phyloP scores from a whole-genome alignment of 225 moss, liverwort and hornwort genomes.

The Marchantia paleacea region DNA sequence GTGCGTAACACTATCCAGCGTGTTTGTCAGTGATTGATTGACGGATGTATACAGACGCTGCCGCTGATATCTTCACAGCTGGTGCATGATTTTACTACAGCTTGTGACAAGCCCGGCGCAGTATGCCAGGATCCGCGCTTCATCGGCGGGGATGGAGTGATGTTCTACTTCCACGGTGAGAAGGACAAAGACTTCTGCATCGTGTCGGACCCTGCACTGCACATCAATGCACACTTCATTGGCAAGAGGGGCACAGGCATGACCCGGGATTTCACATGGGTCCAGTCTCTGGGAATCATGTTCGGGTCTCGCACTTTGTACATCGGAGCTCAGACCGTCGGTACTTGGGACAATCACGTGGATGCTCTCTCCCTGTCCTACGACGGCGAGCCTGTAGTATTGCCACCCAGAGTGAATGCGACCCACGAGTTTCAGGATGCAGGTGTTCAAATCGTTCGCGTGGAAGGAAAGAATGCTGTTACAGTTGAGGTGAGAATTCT shows the following conservation, averaged over 20 bases:
- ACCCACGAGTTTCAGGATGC: conserved; percentile 24
- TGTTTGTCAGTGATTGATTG: not conserved
- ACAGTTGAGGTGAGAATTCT: conserved; percentile 33
- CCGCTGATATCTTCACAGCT: conserved; percentile 15
- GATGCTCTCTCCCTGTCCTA: conserved; percentile 40
- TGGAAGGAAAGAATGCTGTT: conserved; percentile 42
- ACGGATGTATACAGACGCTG: not conserved
- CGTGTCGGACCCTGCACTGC: conserved; percentile 47
- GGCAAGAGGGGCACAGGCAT: conserved; percentile 45
- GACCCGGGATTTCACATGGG: conserved; percentile 57
- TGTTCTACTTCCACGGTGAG: conserved; percentile 57
- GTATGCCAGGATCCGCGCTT: conserved; percentile 53
- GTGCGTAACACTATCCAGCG: no score
- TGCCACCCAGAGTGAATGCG: conserved; percentile 36
- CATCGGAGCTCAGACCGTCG: conserved; percentile 41
- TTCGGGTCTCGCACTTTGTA: conserved; percentile 40
- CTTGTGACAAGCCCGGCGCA: conserved; percentile 49
- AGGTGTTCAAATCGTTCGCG: conserved; percentile 40
- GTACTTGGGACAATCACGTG: conserved; percentile 45
- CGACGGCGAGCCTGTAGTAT: conserved; percentile 26
- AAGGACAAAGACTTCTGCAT: conserved; percentile 54
- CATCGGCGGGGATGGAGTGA: conserved; percentile 50
- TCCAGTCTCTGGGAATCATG: conserved; percentile 50
- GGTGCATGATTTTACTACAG: conserved; percentile 26
- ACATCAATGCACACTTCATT: conserved; percentile 55